These are phyloP conservation scores for Volvox carteri DNA, from an alignment of 163 green algal genomes.

Conservation along the genomic window DNA sequence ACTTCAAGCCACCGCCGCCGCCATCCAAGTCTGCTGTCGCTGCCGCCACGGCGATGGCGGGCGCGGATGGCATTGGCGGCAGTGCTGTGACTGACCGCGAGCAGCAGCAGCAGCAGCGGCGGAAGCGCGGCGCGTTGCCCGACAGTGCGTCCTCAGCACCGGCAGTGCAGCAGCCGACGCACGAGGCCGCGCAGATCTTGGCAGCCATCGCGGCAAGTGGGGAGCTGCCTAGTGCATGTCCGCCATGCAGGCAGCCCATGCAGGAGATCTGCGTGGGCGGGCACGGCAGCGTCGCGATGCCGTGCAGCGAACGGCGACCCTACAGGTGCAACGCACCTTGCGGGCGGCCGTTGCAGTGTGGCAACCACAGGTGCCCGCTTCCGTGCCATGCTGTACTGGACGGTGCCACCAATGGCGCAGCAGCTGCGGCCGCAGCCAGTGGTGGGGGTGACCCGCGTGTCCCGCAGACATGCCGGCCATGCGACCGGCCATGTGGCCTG, in stretches of 20 bases:
- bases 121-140: not conserved
- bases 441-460: not conserved
- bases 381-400: conserved; percentile 76
- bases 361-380: conserved; percentile 81
- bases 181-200: conserved; percentile 14
- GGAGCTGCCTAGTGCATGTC: conserved; percentile 67
- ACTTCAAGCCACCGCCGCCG: conserved; percentile 51
- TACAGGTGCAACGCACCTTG: conserved; percentile 78
- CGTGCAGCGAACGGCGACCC: conserved; percentile 67
- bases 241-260: conserved; percentile 72
- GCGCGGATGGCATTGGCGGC: not conserved
- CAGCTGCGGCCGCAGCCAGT: not conserved
- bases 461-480: conserved; percentile 68
- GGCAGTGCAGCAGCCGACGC: not conserved
- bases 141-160: not conserved
- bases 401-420: not conserved
- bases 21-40: conserved; percentile 34
- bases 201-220: not conserved
- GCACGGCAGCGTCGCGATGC: conserved; percentile 64
- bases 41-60: conserved; percentile 10
- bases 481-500: conserved; percentile 71
- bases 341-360: conserved; percentile 76
- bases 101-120: not conserved
- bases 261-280: conserved; percentile 71
- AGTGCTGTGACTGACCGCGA: conserved; percentile 36